A percentile compares a stretch with the other conserved stretches of the same genome.
phyloP scores from a whole-genome alignment of 768 basidiomycete species.

The Candolleomyces efflorescens region DNA sequence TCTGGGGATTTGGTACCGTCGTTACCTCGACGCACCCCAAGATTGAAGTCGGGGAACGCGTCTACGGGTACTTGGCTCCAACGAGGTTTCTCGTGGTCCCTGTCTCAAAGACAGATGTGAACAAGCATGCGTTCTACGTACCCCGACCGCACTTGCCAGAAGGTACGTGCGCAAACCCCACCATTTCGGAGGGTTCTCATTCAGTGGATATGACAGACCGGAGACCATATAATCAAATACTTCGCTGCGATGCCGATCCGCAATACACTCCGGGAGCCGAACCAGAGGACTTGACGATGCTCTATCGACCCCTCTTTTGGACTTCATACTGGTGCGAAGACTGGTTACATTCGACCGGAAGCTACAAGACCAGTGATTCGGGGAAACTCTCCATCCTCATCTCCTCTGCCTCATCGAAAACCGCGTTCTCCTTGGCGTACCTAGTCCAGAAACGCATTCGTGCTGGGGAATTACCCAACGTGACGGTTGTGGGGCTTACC shows the following conservation, averaged over 20 bases:
- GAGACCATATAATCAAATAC: conserved; percentile 64
- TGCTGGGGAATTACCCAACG: conserved; percentile 21
- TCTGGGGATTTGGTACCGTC: conserved; percentile 69
- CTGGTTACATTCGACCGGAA: conserved; percentile 46
- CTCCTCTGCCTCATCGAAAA: conserved; percentile 70
- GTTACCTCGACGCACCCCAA: conserved; percentile 43
- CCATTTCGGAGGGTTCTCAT: neutral
- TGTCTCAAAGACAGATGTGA: conserved; percentile 47
- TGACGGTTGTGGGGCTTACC: conserved; percentile 55
- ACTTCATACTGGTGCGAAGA: conserved; percentile 75
- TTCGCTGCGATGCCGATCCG: conserved; percentile 52
- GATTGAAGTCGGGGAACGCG: conserved; percentile 50
- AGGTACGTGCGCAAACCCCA: conserved; percentile 32
- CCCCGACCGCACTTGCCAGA: conserved; percentile 58
- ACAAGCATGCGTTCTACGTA: conserved; percentile 51
- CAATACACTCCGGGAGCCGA: conserved; percentile 44
- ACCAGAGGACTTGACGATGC: conserved; percentile 63
- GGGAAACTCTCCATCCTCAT: conserved; percentile 38
- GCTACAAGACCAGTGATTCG: conserved; percentile 44
- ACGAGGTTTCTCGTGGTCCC: conserved; percentile 52
- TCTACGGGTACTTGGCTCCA: conserved; percentile 64
- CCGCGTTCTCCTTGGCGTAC: conserved; percentile 67
- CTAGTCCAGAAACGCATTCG: conserved; percentile 44
- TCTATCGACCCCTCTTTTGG: conserved; percentile 72
- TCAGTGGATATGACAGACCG: conserved; percentile 37